These are phyloP conservation scores for Fusarium bulbicola DNA, from an alignment of 2,329 filamentous ascomycete species.

Conservation along the genomic window DNA sequence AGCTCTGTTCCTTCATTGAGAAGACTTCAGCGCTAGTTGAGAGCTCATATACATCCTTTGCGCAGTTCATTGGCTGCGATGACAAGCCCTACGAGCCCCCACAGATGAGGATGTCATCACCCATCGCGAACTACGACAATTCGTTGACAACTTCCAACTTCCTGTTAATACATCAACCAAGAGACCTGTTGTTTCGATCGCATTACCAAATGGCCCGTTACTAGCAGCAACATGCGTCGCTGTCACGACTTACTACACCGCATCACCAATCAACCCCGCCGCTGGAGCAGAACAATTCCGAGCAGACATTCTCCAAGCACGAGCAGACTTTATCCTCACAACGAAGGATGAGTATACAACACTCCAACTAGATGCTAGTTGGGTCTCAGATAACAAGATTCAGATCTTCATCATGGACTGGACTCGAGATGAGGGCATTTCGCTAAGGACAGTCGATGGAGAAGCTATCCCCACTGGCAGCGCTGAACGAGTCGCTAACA, in stretches of 20 bases:
- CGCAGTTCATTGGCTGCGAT: neutral
- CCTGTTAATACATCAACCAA: fast-evolving
- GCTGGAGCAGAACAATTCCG: slow-evolving; percentile 7
- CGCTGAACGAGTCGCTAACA: neutral
- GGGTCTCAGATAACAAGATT: neutral
- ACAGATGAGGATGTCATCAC: neutral
- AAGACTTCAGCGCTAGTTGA: neutral
- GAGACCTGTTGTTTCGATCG: neutral
- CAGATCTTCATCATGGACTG: neutral
- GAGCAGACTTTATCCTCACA: neutral
- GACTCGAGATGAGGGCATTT: neutral
- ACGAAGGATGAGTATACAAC: neutral
- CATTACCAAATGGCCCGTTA: neutral
- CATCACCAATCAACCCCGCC: slow-evolving; percentile 10
- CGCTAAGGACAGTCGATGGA: neutral
- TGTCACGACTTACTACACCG: slow-evolving; percentile 5
- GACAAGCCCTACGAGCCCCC: neutral
- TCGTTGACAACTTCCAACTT: neutral
- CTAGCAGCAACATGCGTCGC: slow-evolving; percentile 9
- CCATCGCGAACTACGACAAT: neutral
- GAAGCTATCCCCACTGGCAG: neutral
- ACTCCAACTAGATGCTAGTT: neutral
- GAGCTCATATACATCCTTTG: neutral
- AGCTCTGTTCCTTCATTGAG: neutral
- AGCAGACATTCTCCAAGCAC: slow-evolving; percentile 5